Evolutionary conservation across 106 monocot species (phyloP).

Genomic region (Triglochin maritima): DNA sequence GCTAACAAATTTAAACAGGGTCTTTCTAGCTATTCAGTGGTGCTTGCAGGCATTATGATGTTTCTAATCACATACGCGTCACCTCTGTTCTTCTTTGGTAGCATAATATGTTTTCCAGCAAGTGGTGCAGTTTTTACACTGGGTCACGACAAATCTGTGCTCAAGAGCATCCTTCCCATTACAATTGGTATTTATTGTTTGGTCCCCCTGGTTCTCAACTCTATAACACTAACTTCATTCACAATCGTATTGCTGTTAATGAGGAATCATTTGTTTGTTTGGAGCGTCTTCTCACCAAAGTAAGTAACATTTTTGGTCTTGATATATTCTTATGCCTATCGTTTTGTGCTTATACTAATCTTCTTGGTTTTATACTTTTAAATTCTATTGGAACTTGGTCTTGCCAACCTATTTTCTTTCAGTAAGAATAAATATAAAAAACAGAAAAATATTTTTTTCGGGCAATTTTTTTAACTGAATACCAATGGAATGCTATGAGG

Average conservation of each 20-base stretch:
- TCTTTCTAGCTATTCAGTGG: constrained; percentile 64
- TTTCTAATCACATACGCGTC: constrained; percentile 79
- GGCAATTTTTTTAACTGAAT: no score
- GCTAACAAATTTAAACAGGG: constrained; percentile 39
- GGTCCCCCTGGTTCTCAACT: constrained; percentile 72
- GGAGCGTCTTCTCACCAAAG: constrained; percentile 99
- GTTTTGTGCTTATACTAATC: background rate
- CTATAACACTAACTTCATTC: constrained; percentile 56
- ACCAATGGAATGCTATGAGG: no score
- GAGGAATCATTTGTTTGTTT: constrained; percentile 93
- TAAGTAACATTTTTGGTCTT: constrained; percentile 27
- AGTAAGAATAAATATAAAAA: no score
- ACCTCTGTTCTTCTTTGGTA: constrained; percentile 46
- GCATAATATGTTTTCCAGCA: constrained; percentile 38
- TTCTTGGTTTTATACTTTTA: background rate
- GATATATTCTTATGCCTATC: background rate
- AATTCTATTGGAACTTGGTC: background rate
- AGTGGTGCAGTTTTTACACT: constrained; percentile 16
- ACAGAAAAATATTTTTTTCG: no score
- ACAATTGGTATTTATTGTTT: constrained; percentile 64
- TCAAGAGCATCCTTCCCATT: constrained; percentile 26
- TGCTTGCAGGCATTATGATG: constrained; percentile 80
- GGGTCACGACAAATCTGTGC: constrained; percentile 4
- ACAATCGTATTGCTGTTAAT: constrained; percentile 71
- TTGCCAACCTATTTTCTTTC: no score